Conservation (phyloP, 805 yeast species). For the Zygotorulaspora danielsina region DNA sequence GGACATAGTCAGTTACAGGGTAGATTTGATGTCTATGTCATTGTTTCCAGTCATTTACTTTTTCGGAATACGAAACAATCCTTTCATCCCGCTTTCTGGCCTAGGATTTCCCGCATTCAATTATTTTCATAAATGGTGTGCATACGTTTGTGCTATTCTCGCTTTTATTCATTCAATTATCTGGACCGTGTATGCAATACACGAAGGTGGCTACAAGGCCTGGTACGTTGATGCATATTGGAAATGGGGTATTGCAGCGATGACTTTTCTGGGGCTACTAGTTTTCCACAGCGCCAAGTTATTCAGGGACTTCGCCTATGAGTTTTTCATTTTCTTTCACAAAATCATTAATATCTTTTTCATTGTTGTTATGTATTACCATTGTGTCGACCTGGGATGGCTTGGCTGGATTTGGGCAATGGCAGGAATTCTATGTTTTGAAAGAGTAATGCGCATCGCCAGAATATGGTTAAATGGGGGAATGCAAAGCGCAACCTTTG, state of each 20-base stretch:
- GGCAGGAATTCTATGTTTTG: constrained; percentile 48
- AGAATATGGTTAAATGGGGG: constrained; percentile 36
- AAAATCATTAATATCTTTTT: constrained; percentile 51
- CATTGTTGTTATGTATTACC: constrained; percentile 54
- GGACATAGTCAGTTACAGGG: constrained; percentile 49
- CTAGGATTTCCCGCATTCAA: constrained; percentile 57
- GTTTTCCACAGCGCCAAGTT: constrained; percentile 47
- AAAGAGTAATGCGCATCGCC: constrained; percentile 45
- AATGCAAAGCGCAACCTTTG: constrained; percentile 22
- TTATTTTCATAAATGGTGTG: constrained; percentile 62
- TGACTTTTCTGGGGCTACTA: constrained; percentile 42
- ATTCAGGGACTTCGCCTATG: constrained; percentile 55
- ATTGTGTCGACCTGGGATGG: constrained; percentile 51
- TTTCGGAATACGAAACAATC: constrained; percentile 72
- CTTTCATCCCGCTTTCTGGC: constrained; percentile 58
- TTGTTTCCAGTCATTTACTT: constrained; percentile 55
- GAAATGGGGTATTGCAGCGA: constrained; percentile 47
- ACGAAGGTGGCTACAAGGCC: constrained; percentile 40
- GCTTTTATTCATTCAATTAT: constrained; percentile 54
- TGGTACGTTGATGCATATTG: constrained; percentile 47
- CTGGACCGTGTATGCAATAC: constrained; percentile 46
- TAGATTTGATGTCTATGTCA: constrained; percentile 48
- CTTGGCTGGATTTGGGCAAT: constrained; percentile 45
- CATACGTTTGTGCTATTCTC: constrained; percentile 47
- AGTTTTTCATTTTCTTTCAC: constrained; percentile 56